These are phyloP conservation scores for Plectosphaerella sp. DNA, from an alignment of 2,329 filamentous ascomycete species.

Conservation along the genomic window DNA sequence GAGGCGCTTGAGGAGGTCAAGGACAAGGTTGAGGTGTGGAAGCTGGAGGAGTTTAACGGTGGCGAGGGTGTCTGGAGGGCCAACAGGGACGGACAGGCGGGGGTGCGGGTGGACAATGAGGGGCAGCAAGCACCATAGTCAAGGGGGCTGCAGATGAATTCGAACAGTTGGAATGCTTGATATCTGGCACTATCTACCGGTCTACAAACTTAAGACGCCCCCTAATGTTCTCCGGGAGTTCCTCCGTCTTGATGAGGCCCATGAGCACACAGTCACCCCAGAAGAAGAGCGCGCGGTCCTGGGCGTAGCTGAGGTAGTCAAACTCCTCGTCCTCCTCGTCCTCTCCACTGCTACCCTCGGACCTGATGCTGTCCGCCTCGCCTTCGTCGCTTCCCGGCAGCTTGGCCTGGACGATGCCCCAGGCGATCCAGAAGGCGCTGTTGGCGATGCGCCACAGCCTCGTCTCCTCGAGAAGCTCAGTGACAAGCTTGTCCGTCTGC, in stretches of 20 bases:
- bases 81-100: slow-evolving; percentile 64
- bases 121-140: background rate
- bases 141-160: too few relatives aligned
- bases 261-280: slow-evolving; percentile 83
- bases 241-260: slow-evolving; percentile 69
- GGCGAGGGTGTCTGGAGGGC: slow-evolving; percentile 81
- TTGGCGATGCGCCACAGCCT: slow-evolving; percentile 83
- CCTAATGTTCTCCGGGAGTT: slow-evolving; percentile 67
- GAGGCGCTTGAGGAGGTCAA: slow-evolving; percentile 87
- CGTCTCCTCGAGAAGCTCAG: slow-evolving; percentile 71
- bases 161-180: background rate
- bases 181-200: slow-evolving; percentile 36
- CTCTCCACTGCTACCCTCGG: slow-evolving; percentile 2
- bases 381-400: slow-evolving; percentile 64
- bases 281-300: slow-evolving; percentile 88
- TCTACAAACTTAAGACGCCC: slow-evolving; percentile 65
- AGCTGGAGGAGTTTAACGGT: slow-evolving; percentile 79
- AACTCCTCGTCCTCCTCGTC: slow-evolving; percentile 66
- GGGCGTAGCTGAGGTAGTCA: slow-evolving; percentile 87
- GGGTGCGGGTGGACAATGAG: background rate
- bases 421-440: slow-evolving; percentile 87
- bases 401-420: slow-evolving; percentile 95
- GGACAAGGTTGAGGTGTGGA: slow-evolving; percentile 89
- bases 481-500: slow-evolving; percentile 61
- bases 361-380: slow-evolving; percentile 19